Evolutionary conservation across 768 basidiomycete species (phyloP).

Genomic region (Boletus sp.): DNA sequence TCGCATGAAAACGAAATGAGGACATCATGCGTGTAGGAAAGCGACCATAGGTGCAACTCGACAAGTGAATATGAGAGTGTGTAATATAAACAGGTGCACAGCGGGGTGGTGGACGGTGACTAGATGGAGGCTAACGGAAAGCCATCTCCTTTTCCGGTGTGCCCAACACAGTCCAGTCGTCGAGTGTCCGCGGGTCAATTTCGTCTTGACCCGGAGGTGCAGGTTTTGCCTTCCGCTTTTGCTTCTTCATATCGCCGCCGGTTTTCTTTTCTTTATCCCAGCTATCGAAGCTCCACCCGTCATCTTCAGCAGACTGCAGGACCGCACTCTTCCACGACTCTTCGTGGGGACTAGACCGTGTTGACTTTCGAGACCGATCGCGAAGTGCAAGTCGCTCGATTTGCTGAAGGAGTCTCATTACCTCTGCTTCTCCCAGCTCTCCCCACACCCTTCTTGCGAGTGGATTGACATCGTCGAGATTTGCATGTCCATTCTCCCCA

Average conservation of each 20-base stretch:
- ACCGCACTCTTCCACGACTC: slow-evolving; percentile 46
- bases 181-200: neutral
- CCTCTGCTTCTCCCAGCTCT: slow-evolving; percentile 46
- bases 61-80: too few relatives aligned
- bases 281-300: slow-evolving; percentile 50
- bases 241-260: neutral
- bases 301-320: slow-evolving; percentile 29
- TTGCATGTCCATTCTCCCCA: neutral
- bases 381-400: slow-evolving; percentile 47
- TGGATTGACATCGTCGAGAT: slow-evolving; percentile 27
- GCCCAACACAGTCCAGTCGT: slow-evolving; percentile 1
- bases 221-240: neutral
- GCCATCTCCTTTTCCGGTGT: neutral
- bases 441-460: slow-evolving; percentile 41
- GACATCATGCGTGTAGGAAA: too few relatives aligned
- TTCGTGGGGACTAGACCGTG: slow-evolving; percentile 11
- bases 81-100: too few relatives aligned
- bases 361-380: slow-evolving; percentile 17
- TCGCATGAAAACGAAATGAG: neutral
- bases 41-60: too few relatives aligned
- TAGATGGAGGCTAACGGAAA: slow-evolving; percentile 3
- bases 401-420: slow-evolving; percentile 47
- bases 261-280: slow-evolving; percentile 34
- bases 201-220: neutral
- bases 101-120: too few relatives aligned